Percentiles rank a stretch among this genome's conserved stretches.
These are phyloP conservation scores for Bruguiera hainesii DNA, from an alignment of 441 rosid genomes.

Conservation along the genomic window DNA sequence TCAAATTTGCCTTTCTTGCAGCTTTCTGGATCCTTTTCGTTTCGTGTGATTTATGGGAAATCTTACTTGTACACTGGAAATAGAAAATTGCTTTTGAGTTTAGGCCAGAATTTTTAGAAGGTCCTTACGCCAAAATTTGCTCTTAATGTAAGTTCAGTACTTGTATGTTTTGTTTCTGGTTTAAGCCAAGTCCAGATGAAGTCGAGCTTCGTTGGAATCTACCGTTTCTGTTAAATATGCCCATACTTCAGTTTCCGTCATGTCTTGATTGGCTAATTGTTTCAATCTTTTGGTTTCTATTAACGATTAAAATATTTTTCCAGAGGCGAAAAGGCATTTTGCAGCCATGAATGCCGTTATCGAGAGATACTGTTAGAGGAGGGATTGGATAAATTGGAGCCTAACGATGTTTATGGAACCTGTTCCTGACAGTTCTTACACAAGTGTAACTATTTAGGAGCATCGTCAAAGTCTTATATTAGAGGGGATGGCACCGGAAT, in stretches of 20 bases:
- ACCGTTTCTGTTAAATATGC: background rate
- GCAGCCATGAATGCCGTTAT: slow-evolving; percentile 84
- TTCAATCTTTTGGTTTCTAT: background rate
- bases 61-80: background rate
- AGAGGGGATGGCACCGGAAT: slow-evolving; percentile 9
- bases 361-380: slow-evolving; percentile 63
- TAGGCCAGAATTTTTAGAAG: too few relatives aligned
- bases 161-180: too few relatives aligned
- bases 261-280: background rate
- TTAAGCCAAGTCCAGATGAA: too few relatives aligned
- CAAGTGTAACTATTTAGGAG: background rate
- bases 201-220: too few relatives aligned
- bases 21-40: slow-evolving; percentile 4
- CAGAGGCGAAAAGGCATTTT: slow-evolving; percentile 92
- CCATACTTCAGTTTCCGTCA: background rate
- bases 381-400: slow-evolving; percentile 29
- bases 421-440: slow-evolving; percentile 17
- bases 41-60: background rate
- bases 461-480: background rate
- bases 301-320: background rate
- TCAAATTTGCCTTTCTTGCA: slow-evolving; percentile 16
- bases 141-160: too few relatives aligned
- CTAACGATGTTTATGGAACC: slow-evolving; percentile 25
- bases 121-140: too few relatives aligned
- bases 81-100: background rate